Evolutionary conservation across 2,329 filamentous ascomycete genomes (phyloP).

Genomic region (Sclerotinia trifoliorum): DNA sequence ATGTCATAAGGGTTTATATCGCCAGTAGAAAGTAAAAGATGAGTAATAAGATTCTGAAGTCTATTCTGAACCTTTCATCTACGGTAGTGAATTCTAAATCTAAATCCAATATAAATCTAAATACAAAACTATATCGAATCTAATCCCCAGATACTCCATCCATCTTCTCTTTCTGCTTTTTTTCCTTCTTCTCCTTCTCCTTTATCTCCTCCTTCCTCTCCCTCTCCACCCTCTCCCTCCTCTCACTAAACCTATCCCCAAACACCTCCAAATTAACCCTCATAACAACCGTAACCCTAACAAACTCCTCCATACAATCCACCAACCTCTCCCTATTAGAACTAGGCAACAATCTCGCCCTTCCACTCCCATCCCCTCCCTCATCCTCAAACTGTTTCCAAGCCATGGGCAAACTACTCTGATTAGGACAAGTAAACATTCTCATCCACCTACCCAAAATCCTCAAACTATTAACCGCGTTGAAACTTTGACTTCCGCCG

Average conservation of each 20-base stretch:
- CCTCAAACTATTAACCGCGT: constrained; percentile 63
- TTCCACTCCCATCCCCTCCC: constrained; percentile 44
- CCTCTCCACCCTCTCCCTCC: constrained; percentile 38
- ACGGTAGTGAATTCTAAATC: no score
- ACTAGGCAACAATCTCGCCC: constrained; percentile 50
- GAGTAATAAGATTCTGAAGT: no score
- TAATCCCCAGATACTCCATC: no score
- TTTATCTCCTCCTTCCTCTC: not conserved
- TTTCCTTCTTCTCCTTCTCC: no score
- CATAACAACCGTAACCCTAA: constrained; percentile 67
- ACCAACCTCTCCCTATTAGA: constrained; percentile 59
- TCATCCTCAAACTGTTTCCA: constrained; percentile 62
- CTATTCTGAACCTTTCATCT: no score
- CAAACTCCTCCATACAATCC: constrained; percentile 69
- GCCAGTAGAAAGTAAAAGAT: no score
- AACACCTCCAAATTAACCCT: constrained; percentile 59
- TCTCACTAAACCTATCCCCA: constrained; percentile 61
- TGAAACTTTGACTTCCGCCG: constrained; percentile 66
- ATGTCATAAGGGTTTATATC: no score
- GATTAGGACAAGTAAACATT: constrained; percentile 67
- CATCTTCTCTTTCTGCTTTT: no score
- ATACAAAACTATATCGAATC: no score
- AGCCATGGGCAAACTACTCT: constrained; percentile 61
- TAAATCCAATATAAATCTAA: no score
- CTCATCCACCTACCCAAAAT: constrained; percentile 68